Percentiles rank a stretch among this genome's conserved stretches.
Evolutionary conservation across 768 basidiomycete genomes (phyloP).

Genomic region (Gelatoporia subvermispora): DNA sequence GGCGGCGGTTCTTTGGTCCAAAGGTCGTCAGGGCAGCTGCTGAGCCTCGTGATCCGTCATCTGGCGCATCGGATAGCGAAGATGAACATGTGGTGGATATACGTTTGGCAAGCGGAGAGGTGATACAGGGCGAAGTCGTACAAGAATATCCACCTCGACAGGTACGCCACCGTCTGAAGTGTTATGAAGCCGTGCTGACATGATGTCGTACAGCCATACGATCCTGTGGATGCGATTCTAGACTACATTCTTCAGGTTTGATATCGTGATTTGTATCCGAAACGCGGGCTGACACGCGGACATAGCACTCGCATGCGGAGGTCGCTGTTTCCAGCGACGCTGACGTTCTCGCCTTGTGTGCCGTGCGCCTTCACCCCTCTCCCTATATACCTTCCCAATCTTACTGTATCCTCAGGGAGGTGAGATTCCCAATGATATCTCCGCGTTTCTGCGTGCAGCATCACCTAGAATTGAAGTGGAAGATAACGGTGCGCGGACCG

Average conservation of each 20-base stretch:
- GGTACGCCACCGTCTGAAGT: not conserved
- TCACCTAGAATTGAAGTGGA: conserved; percentile 9
- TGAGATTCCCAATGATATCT: conserved; percentile 10
- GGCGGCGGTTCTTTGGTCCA: not conserved
- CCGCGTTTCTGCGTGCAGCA: conserved; percentile 1
- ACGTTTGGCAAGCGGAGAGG: not conserved
- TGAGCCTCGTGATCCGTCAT: conserved; percentile 6
- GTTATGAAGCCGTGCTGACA: not conserved
- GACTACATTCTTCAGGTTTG: conserved; percentile 13
- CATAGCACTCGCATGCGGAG: conserved; percentile 5
- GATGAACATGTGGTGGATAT: not conserved
- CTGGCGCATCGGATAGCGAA: not conserved
- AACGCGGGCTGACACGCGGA: not conserved
- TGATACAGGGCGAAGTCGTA: not conserved
- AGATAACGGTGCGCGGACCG: conserved; percentile 6
- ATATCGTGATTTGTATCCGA: too few relatives aligned
- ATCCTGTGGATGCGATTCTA: conserved; percentile 6
- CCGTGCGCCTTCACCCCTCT: not conserved
- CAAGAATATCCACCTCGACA: not conserved
- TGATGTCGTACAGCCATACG: not conserved
- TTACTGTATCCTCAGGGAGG: not conserved
- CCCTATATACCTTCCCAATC: too few relatives aligned
- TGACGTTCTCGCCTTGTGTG: conserved; percentile 5
- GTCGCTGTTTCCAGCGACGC: conserved; percentile 6
- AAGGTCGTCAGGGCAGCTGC: conserved; percentile 5